These are phyloP conservation scores for Parvularia atlantis DNA, from an alignment of 78 protist genomes.

Conservation along the genomic window DNA sequence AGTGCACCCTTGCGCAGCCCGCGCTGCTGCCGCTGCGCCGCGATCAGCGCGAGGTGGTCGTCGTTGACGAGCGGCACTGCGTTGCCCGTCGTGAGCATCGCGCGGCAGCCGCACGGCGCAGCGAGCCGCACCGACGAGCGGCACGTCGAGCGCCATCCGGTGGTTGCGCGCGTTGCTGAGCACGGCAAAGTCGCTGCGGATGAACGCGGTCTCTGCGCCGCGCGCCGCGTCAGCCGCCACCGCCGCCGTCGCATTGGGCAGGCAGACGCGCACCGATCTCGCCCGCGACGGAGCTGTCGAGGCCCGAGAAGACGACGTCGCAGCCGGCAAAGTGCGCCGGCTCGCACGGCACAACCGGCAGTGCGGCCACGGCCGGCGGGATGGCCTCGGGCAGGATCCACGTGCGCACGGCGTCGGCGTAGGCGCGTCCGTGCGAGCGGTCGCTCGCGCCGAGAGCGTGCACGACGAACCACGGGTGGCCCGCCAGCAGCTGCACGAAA, in stretches of 20 bases:
- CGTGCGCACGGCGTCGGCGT: constrained; percentile 1
- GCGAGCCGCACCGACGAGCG: not conserved
- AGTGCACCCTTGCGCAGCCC: not conserved
- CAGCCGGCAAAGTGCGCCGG: constrained; percentile 20
- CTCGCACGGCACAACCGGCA: constrained; percentile 18
- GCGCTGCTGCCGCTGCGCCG: constrained; percentile 5
- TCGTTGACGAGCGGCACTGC: constrained; percentile 42
- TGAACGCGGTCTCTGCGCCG: constrained; percentile 25
- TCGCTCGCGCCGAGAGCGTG: constrained; percentile 44
- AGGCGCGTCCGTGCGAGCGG: constrained; percentile 8
- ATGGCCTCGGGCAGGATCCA: constrained; percentile 42
- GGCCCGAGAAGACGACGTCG: constrained; percentile 41
- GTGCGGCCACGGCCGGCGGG: constrained; percentile 21
- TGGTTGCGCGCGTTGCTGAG: constrained; percentile 50
- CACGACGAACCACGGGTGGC: constrained; percentile 47
- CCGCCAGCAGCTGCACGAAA: constrained; percentile 44
- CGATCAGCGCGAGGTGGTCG: constrained; percentile 27
- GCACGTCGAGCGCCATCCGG: constrained; percentile 17
- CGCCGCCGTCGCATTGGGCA: no score
- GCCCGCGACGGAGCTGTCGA: constrained; percentile 52
- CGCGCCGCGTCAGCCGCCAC: no score
- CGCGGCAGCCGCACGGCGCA: constrained; percentile 13
- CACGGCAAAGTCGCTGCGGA: constrained; percentile 29
- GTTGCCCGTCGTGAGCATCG: no score
- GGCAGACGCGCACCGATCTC: constrained; percentile 3